phyloP scores from a whole-genome alignment of 768 basidiomycete genomes.

The Saitozyma podzolica region DNA sequence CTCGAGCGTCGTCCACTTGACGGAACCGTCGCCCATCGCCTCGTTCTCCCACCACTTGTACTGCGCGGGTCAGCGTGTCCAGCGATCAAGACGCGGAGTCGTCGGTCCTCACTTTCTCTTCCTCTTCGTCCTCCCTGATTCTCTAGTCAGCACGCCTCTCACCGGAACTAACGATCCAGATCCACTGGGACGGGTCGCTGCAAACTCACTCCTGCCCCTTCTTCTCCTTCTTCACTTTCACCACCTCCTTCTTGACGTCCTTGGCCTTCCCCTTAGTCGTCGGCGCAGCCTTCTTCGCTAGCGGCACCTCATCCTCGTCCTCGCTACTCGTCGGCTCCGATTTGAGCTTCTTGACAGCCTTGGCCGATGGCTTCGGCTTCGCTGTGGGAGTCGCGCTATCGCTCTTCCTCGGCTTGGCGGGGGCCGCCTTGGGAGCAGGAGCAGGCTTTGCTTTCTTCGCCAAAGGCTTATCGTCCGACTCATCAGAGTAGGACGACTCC shows the following conservation, averaged over 20 bases:
- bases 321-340: constrained; percentile 48
- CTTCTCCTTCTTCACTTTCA: constrained; percentile 41
- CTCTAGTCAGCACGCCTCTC: constrained; percentile 35
- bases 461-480: constrained; percentile 53
- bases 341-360: constrained; percentile 59
- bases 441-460: constrained; percentile 57
- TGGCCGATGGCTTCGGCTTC: constrained; percentile 55
- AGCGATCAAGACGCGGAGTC: background rate
- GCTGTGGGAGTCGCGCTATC: constrained; percentile 13
- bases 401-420: constrained; percentile 54
- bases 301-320: constrained; percentile 54
- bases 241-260: constrained; percentile 17
- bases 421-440: constrained; percentile 21
- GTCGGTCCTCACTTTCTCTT: constrained; percentile 54
- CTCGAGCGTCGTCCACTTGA: constrained; percentile 93
- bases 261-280: constrained; percentile 21
- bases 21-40: constrained; percentile 63
- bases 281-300: constrained; percentile 45
- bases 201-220: constrained; percentile 56
- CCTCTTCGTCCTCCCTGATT: constrained; percentile 64
- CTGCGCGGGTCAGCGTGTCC: constrained; percentile 5
- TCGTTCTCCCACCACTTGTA: constrained; percentile 84
- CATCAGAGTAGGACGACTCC: constrained; percentile 32
- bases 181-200: background rate
- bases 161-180: background rate